Evolutionary conservation across 2,329 filamentous ascomycete species (phyloP).

Genomic region (Alternaria arborescens): DNA sequence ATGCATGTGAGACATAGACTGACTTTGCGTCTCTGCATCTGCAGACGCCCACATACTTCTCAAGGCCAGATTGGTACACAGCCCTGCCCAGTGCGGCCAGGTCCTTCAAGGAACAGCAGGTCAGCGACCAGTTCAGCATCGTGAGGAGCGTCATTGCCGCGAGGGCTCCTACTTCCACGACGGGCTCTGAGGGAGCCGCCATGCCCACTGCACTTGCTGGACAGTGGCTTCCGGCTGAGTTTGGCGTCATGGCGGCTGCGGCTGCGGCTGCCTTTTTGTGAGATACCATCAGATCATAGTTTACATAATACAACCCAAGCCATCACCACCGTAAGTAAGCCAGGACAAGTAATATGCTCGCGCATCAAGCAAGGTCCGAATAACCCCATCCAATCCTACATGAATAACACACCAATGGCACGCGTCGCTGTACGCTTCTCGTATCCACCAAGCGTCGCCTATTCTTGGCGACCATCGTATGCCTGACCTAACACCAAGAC

Average conservation of each 20-base stretch:
- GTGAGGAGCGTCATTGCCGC: constrained; percentile 33
- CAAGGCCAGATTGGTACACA: constrained; percentile 39
- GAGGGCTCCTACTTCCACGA: constrained; percentile 20
- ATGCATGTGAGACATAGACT: too few species aligned
- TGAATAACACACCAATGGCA: neutral
- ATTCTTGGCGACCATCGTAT: neutral
- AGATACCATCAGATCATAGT: neutral
- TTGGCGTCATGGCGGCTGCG: constrained; percentile 40
- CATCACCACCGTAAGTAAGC: neutral
- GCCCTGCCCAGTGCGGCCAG: constrained; percentile 39
- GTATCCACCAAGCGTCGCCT: neutral
- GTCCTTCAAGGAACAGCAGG: constrained; percentile 44
- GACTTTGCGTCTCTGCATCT: too few species aligned
- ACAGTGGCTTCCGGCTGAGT: constrained; percentile 31
- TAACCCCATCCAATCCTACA: neutral
- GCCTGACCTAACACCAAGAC: neutral
- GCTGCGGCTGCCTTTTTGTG: constrained; percentile 41
- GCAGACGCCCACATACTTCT: constrained; percentile 32
- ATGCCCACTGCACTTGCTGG: constrained; percentile 29
- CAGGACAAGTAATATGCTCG: neutral
- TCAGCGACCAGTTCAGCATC: constrained; percentile 42
- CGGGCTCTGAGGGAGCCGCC: constrained; percentile 28
- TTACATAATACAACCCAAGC: neutral
- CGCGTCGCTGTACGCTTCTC: neutral
- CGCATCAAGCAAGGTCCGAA: neutral